Percentiles rank a stretch among this genome's conserved stretches.
Evolutionary conservation across 179 eudicot genomes (phyloP).

Genomic region (Pouteria campechiana): DNA sequence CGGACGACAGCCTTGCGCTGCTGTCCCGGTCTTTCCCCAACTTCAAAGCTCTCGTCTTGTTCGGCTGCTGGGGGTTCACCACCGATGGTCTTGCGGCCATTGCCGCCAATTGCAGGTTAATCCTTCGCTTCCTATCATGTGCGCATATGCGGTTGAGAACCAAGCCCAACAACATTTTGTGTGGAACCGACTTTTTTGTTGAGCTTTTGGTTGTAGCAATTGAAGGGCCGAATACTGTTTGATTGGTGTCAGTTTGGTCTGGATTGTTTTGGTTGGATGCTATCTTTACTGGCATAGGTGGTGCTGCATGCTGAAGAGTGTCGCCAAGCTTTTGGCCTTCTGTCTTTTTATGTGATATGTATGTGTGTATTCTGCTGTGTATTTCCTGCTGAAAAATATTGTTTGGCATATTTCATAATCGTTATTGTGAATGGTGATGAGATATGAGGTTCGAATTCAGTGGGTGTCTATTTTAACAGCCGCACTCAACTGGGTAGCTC

Average conservation of each 20-base stretch:
- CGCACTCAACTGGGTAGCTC: no score
- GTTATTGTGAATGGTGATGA: no score
- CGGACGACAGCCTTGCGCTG: conserved; percentile 56
- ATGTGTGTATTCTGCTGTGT: not conserved
- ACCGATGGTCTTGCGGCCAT: conserved; percentile 82
- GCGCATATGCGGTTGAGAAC: not conserved
- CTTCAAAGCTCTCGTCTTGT: conserved; percentile 59
- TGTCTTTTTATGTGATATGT: not conserved
- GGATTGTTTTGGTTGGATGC: no score
- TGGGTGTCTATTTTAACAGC: no score
- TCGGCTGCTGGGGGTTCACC: conserved; percentile 66
- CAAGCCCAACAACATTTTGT: not conserved
- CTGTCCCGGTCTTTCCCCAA: conserved; percentile 30
- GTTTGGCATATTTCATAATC: no score
- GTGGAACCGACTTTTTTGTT: not conserved
- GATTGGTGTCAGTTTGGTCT: not conserved
- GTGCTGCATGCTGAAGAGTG: no score
- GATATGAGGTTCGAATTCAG: no score
- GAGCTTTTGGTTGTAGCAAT: not conserved
- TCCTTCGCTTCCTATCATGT: not conserved
- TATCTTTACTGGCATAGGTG: no score
- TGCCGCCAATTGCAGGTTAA: conserved; percentile 79
- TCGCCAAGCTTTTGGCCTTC: no score
- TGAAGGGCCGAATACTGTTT: not conserved
- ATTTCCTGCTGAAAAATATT: not conserved